Conservation (phyloP, 495 filamentous ascomycete genomes). For the Penicillium longicatenatum region DNA sequence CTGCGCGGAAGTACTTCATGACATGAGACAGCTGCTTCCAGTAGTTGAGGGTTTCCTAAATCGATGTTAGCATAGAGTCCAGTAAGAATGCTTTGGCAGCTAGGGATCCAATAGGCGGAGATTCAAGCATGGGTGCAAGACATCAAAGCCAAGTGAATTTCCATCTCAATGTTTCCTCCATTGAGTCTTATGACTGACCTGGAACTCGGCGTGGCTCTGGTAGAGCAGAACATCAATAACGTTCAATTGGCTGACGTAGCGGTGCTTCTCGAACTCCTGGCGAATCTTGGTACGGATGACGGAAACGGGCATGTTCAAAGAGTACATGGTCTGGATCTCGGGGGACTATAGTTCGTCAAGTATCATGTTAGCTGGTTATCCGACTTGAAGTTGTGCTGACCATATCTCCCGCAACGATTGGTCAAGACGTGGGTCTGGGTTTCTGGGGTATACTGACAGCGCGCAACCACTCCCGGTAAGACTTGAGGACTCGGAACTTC, state of each 20-base stretch:
- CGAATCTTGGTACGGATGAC: slow-evolving; percentile 89
- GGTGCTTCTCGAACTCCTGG: slow-evolving; percentile 95
- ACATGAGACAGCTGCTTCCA: slow-evolving; percentile 98
- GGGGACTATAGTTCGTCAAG: slow-evolving; percentile 67
- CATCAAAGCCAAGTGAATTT: not conserved
- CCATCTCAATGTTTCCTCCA: not conserved
- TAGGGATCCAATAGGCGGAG: not conserved
- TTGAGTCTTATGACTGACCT: slow-evolving; percentile 51
- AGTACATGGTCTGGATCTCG: slow-evolving; percentile 96
- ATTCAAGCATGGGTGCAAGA: not conserved
- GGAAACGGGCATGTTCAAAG: slow-evolving; percentile 83
- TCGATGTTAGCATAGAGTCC: slow-evolving; percentile 6
- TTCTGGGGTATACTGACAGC: slow-evolving; percentile 63
- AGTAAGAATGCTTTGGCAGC: not conserved
- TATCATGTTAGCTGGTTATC: slow-evolving; percentile 20
- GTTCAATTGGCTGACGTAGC: slow-evolving; percentile 85
- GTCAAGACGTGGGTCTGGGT: slow-evolving; percentile 10
- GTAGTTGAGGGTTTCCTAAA: slow-evolving; percentile 95
- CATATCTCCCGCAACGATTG: slow-evolving; percentile 3
- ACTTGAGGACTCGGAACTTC: slow-evolving; percentile 73
- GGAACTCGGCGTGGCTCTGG: slow-evolving; percentile 87
- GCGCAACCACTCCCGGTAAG: slow-evolving; percentile 93
- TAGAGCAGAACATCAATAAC: slow-evolving; percentile 87
- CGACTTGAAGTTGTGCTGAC: not conserved
- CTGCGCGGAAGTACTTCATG: slow-evolving; percentile 93